Percentiles rank a stretch among this genome's conserved stretches.
Conservation (phyloP, 257 asterid species). For the Buddleja alternifolia region DNA sequence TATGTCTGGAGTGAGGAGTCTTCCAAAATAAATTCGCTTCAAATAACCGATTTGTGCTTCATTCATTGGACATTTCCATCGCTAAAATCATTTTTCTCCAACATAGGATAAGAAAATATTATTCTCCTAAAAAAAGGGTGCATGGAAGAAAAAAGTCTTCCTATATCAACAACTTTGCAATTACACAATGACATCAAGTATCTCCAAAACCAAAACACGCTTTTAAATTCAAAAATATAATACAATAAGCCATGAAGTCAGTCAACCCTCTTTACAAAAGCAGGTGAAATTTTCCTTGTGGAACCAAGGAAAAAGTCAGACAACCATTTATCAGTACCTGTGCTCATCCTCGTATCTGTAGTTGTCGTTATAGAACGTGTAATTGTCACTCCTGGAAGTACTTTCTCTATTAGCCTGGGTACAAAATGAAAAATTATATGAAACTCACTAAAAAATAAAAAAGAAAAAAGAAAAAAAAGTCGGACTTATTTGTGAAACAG, state of each 20-base stretch:
- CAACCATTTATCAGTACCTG: slow-evolving; percentile 46
- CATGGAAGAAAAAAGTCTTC: not conserved
- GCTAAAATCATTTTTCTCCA: too few species aligned
- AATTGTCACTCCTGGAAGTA: slow-evolving; percentile 39
- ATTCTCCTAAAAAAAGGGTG: not conserved
- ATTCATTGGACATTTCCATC: too few species aligned
- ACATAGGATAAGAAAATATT: too few species aligned
- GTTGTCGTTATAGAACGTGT: slow-evolving; percentile 50
- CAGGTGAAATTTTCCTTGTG: slow-evolving; percentile 15
- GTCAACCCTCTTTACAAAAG: slow-evolving; percentile 44
- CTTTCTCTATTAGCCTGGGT: slow-evolving; percentile 68
- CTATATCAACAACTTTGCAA: slow-evolving; percentile 14
- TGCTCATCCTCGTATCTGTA: slow-evolving; percentile 54
- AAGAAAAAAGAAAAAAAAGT: too few species aligned
- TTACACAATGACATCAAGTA: slow-evolving; percentile 26
- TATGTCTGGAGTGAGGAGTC: too few species aligned
- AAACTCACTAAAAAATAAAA: too few species aligned
- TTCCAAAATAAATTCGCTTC: too few species aligned
- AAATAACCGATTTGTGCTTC: too few species aligned
- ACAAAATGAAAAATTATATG: slow-evolving; percentile 13
- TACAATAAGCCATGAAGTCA: slow-evolving; percentile 24
- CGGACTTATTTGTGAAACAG: not conserved
- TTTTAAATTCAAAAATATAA: not conserved
- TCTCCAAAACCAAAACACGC: not conserved
- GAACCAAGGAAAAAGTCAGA: slow-evolving; percentile 4